These are phyloP conservation scores for Tirmania nivea DNA, from an alignment of 495 filamentous ascomycete species.

Conservation along the genomic window DNA sequence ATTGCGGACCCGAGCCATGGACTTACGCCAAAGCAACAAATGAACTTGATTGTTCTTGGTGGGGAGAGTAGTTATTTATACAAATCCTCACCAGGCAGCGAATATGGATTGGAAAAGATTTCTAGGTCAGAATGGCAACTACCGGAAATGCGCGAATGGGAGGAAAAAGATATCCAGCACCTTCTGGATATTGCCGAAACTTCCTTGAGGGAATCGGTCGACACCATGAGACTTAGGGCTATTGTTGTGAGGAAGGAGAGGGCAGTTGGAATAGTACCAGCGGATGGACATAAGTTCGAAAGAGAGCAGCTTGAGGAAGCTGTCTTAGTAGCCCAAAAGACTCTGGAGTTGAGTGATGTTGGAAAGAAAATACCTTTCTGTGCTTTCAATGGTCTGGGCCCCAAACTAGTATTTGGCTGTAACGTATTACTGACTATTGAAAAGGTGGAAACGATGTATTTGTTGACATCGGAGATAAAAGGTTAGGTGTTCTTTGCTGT, in stretches of 20 bases:
- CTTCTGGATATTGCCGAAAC: slow-evolving; percentile 74
- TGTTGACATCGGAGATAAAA: slow-evolving; percentile 96
- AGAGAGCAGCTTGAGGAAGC: slow-evolving; percentile 90
- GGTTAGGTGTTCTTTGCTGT: slow-evolving; percentile 75
- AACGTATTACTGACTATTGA: slow-evolving; percentile 11
- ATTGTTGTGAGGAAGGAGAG: slow-evolving; percentile 70
- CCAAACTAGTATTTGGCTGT: slow-evolving; percentile 14
- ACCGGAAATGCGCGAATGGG: slow-evolving; percentile 72
- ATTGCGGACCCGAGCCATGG: slow-evolving; percentile 36
- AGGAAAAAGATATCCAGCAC: slow-evolving; percentile 48
- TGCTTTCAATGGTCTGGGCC: slow-evolving; percentile 54
- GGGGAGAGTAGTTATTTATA: slow-evolving; percentile 25
- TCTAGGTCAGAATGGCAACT: slow-evolving; percentile 56
- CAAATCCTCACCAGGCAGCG: background rate
- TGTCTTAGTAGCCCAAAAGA: slow-evolving; percentile 79
- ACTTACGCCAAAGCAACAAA: slow-evolving; percentile 40
- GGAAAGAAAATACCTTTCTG: slow-evolving; percentile 68
- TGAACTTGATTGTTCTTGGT: slow-evolving; percentile 76
- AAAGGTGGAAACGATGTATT: slow-evolving; percentile 74
- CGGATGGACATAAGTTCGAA: slow-evolving; percentile 39
- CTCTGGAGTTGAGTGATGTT: slow-evolving; percentile 56
- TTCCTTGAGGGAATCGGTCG: slow-evolving; percentile 56
- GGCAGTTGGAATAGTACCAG: slow-evolving; percentile 74
- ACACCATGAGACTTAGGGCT: slow-evolving; percentile 54
- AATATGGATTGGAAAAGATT: slow-evolving; percentile 27